Evolutionary conservation across 148 eudicot species (phyloP), one percentile per base, ranked within the genome.

Genomic region (Fagopyrum esculentum): DNA sequence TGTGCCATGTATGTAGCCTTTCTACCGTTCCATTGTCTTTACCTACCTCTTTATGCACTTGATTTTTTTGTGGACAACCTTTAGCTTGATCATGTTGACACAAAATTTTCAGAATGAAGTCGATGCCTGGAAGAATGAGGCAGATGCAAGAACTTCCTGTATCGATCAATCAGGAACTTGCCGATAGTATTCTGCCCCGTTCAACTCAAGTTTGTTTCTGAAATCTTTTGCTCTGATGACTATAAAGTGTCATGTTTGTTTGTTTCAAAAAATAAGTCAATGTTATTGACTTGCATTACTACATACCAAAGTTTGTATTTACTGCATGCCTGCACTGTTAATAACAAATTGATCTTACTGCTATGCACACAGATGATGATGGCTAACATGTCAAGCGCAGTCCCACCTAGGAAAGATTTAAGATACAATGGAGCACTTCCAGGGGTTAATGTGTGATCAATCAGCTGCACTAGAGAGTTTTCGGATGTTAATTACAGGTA

Each of bases 141-240:
- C 74, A 71, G 12, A 71, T 46, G 54, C 74, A 71, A 71, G 55
- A 71, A 45, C 30, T 71, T 71, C 74, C 74, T 19, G 74, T 71
- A 47, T 71, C 74, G 30, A 71, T 71, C 52, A 47, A 71, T 71
- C 74, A 47, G 55, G 74, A 71, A 13, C 74, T 71, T 71, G 74
- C 74, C 45, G 74, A 71, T 71, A 46, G 3, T 47, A 46, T 71
- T 71, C 55, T 71, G 74, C 55, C 74, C 47, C 54, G 9, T 71
- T 46, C 74, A 71, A 30, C 44, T 50, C 74, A 46, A 11, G 74
- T 71, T 45, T 40, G 71, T 13, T 11, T 66, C 71, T 40, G 45
- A 13, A 66, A 40, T 0, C 9, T 40, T 35, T 5, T 66, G 69
- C 69, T 63, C 69, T 63, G 15, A 63, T 9, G 44, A 16, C 44